Evolutionary conservation across 805 yeast genomes (phyloP).

Genomic region (Yarrowia osloensis): DNA sequence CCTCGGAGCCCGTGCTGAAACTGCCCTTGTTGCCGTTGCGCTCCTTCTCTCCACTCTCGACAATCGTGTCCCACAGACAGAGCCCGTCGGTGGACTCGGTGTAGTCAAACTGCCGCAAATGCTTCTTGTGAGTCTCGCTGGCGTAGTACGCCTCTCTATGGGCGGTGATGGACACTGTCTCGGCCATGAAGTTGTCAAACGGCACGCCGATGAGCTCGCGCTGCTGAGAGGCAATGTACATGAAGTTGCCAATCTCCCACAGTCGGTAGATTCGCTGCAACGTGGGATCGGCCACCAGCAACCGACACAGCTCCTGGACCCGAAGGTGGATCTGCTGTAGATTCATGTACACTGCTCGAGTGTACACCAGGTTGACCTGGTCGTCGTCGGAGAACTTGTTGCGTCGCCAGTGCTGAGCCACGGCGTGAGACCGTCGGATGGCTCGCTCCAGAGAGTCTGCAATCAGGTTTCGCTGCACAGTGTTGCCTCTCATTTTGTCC

Average conservation of each 20-base stretch:
- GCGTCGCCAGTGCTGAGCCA: conserved; percentile 17
- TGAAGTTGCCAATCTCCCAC: conserved; percentile 21
- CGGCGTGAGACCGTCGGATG: not conserved
- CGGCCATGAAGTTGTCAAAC: conserved; percentile 25
- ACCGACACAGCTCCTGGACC: conserved; percentile 19
- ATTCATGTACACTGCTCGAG: conserved; percentile 11
- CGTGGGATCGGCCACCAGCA: not conserved
- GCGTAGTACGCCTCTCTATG: conserved; percentile 21
- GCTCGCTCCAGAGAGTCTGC: conserved; percentile 5
- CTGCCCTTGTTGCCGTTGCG: not conserved
- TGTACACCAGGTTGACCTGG: conserved; percentile 18
- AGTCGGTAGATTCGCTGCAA: conserved; percentile 10
- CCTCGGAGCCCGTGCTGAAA: not conserved
- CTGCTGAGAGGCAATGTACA: conserved; percentile 2
- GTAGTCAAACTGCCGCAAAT: not conserved
- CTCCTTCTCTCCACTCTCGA: conserved; percentile 13
- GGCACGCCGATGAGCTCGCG: conserved; percentile 17
- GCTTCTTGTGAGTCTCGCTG: not conserved
- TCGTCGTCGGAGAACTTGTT: conserved; percentile 6
- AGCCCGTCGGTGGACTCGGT: not conserved
- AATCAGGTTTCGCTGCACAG: not conserved
- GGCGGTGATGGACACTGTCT: conserved; percentile 9
- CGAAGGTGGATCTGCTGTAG: not conserved
- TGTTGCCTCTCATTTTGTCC: conserved; percentile 14
- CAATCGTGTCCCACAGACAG: conserved; percentile 2